Evolutionary conservation across 805 yeast genomes (phyloP).

Genomic region (Cyberlindnera americana): DNA sequence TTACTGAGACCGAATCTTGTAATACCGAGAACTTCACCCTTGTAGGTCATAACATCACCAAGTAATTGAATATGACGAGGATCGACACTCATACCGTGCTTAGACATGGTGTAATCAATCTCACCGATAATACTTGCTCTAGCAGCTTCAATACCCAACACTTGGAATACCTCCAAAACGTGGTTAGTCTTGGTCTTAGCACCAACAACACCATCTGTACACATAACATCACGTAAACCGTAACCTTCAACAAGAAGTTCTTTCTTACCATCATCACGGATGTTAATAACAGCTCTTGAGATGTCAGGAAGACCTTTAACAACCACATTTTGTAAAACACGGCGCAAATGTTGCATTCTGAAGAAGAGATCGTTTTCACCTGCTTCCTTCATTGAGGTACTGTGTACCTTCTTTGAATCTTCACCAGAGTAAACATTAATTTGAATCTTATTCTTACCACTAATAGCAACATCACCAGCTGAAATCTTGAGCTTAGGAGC

Average conservation of each 20-base stretch:
- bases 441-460: slow-evolving; percentile 63
- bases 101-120: slow-evolving; percentile 96
- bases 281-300: slow-evolving; percentile 94
- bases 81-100: slow-evolving; percentile 99
- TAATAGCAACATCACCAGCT: slow-evolving; percentile 63
- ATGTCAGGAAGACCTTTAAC: slow-evolving; percentile 92
- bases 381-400: slow-evolving; percentile 38
- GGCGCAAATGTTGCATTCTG: slow-evolving; percentile 84
- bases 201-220: slow-evolving; percentile 95
- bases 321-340: slow-evolving; percentile 81
- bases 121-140: slow-evolving; percentile 88
- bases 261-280: slow-evolving; percentile 78
- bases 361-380: slow-evolving; percentile 60
- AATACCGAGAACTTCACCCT: slow-evolving; percentile 97
- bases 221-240: slow-evolving; percentile 94
- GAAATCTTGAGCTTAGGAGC: slow-evolving; percentile 90
- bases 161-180: slow-evolving; percentile 81
- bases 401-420: slow-evolving; percentile 37
- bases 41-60: slow-evolving; percentile 98
- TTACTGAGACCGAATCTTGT: slow-evolving; percentile 97
- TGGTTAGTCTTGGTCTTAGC: slow-evolving; percentile 87
- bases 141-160: slow-evolving; percentile 97
- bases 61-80: slow-evolving; percentile 97
- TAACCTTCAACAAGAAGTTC: slow-evolving; percentile 97
- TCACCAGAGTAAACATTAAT: slow-evolving; percentile 52